Base-by-base conservation (phyloP, 371 early-diverging fungal species). In the Mucor mucedo region DNA sequence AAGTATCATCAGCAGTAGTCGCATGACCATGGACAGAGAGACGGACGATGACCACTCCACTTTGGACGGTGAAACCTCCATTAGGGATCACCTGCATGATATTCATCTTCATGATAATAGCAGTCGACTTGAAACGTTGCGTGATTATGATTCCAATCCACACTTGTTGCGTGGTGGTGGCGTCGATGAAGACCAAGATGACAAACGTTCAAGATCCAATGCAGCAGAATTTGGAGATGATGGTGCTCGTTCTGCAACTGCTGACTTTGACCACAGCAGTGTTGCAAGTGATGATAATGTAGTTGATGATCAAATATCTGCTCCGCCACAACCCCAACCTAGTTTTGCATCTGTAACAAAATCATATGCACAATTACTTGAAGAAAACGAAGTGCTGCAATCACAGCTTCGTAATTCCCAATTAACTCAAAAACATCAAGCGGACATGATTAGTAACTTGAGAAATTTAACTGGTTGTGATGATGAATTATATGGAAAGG, bases 181-280 rank as follows among this genome's bases (percentile, higher is more conserved):
- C 10, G 65, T 60, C 39, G 47, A 45, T 30, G 68, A 67, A 41
- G 73, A 73, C 30, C 75, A 78, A 40, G 80, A 80, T 30, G 80
- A 81, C 42, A 78, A 81, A 48, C 63, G 71, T 4, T 78, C 81
- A 5, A 64, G 81, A 16, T 81, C 81, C 1, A 78, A 76, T 44
- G 81, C 81, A 33, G 81, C 81, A 32, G 81, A 81, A 50, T 81
- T 81, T 76, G 81, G 81, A 44, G 81, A 81, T 76, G 79, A 76
- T 49, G 69, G 75, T 6, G 55, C 82, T 66, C 63, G 85, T 58
- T 67, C 73, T 70, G 75, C 80, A 21, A 69, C 69, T 9, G 77
- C 70, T 1, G 82, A 77, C 35, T 79, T 78, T 58, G 75, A 72
- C 68, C 52, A 78, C 30, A 50, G 50, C 64, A 71, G 66, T 66